Base-by-base conservation (phyloP, 1,284 basidiomycete genomes). In the Trametes sp. region DNA sequence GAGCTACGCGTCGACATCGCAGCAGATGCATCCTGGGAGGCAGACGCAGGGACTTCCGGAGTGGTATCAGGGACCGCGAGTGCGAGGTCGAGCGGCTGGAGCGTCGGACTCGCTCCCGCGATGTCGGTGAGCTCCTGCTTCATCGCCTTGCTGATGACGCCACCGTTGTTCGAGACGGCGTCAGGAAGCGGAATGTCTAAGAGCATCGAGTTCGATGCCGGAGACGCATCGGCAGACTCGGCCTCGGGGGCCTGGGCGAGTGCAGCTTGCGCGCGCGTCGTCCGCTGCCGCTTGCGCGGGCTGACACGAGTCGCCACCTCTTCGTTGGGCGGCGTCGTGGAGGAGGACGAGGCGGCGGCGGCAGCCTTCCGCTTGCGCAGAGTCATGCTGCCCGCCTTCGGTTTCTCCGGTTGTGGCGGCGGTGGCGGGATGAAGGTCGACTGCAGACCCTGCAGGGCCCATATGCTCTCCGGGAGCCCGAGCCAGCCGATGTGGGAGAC, bases 301-400 rank as follows among this genome's bases (percentile, higher is more conserved):
- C 48, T 52, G n/a, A 58, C 63, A 57, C 57, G 58, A 38, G 45
- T 26, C 41, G 57, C 53, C 23, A 21, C 55, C n/a, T 35, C 38
- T 2, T 58, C 48, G 19, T 66, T 50, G 14, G 51, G 24, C 14
- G 38, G n/a, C 14, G 14, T 23, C 28, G 19, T 38, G 4, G 16
- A 19, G 3, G 38, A 41, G 4, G 38, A 16, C 21, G 51, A 52
- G 26, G 51, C 36, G n/a, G 60, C 44, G 19, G 59, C 55, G n/a
- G 63, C 29, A 7, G 57, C 61, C 61, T 67, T 71, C 59, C 70
- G 70, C 56, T 70, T 71, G 45, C 70, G 66, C 16, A 71, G 68
- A 6, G 64, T 66, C 70, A 71, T 71, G 52, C 67, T 65, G 42
- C 62, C 65, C 31, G 54, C 51, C 59, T 66, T 63, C n/a, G 56